Evolutionary conservation across 805 yeast species (phyloP), one percentile per base, ranked within the genome.

Genomic region (Candida cerambycidarum): DNA sequence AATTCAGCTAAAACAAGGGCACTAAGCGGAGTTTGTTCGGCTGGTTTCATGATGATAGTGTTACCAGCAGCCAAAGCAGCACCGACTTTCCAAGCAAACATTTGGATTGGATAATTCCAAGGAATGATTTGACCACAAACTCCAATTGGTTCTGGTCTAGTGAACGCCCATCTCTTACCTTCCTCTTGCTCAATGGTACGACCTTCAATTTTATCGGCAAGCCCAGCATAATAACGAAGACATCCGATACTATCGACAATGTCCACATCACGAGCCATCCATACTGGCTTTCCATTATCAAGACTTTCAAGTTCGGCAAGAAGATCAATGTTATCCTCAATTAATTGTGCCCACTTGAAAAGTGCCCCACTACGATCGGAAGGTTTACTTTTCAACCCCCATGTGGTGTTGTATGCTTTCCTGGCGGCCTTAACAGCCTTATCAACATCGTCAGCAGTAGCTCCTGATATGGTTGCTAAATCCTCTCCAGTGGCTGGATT

Each of bases 121-220:
- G 79, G 71, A 2, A 73, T 71, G 41, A 75, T 74, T 50, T 75
- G 75, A 5, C 76, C 80, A 47, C 73, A 69, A 21, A 75, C 76
- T 36, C 80, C 80, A 47, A 72, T 54, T 41, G 64, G 64, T 44
- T 59, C 64, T 34, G 48, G 57, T 74, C 77, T 56, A 33, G 64
- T 61, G 50, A 48, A 59, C 28, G 51, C 52, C 15, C 30, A 19
- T 39, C 78, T 70, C 59, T 80, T 81, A 32, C 75, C 69, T 32
- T 69, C 66, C 31, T 76, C 80, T 8, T 81, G 77, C 54, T 83
- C 83, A 47, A 83, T 73, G 12, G 84, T 74, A 45, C 76, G 70
- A 13, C 95, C 95, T 43, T 67, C 68, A 42, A 80, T 69, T 64
- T 82, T 79, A 62, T 84, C 87, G 39, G 89, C 85, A 76, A 82